phyloP scores from a whole-genome alignment of 257 asterid genomes.

The Forsythia suspensa region DNA sequence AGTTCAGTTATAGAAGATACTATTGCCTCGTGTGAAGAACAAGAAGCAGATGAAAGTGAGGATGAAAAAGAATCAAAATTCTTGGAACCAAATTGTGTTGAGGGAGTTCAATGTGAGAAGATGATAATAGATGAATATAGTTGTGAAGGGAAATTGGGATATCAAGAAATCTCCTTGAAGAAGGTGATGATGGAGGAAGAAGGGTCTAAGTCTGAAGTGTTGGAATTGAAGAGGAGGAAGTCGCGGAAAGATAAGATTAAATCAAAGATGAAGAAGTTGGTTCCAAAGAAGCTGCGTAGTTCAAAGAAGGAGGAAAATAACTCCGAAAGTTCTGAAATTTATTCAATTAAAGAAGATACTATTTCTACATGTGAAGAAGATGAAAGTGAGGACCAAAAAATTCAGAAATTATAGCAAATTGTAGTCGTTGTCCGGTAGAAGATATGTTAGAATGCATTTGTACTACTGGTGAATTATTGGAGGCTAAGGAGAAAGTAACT shows the following conservation, averaged over 20 bases:
- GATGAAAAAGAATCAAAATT: not conserved
- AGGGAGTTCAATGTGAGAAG: not conserved
- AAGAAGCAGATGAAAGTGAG: not conserved
- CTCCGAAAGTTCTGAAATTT: slow-evolving; percentile 7
- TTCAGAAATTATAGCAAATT: slow-evolving; percentile 5
- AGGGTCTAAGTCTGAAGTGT: slow-evolving; percentile 15
- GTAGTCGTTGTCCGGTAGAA: slow-evolving; percentile 23
- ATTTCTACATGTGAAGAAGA: slow-evolving; percentile 9
- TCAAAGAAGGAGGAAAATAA: slow-evolving; percentile 24
- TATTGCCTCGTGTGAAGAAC: slow-evolving; percentile 3
- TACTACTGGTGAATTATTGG: not conserved
- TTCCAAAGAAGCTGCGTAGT: slow-evolving; percentile 42
- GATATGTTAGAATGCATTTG: not conserved
- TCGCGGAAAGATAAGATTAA: slow-evolving; percentile 48
- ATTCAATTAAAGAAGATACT: slow-evolving; percentile 2
- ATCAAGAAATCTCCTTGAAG: slow-evolving; percentile 22
- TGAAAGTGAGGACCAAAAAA: slow-evolving; percentile 5
- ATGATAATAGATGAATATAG: slow-evolving; percentile 19
- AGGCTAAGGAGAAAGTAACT: slow-evolving; percentile 20
- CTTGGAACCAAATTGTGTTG: slow-evolving; percentile 1
- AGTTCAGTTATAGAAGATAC: slow-evolving; percentile 1
- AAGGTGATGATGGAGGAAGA: slow-evolving; percentile 33
- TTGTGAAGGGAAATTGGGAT: slow-evolving; percentile 1
- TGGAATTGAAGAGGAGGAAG: slow-evolving; percentile 34
- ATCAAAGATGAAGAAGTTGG: slow-evolving; percentile 54